Conservation (phyloP, 179 eudicot genomes). For the Pouteria campechiana region DNA sequence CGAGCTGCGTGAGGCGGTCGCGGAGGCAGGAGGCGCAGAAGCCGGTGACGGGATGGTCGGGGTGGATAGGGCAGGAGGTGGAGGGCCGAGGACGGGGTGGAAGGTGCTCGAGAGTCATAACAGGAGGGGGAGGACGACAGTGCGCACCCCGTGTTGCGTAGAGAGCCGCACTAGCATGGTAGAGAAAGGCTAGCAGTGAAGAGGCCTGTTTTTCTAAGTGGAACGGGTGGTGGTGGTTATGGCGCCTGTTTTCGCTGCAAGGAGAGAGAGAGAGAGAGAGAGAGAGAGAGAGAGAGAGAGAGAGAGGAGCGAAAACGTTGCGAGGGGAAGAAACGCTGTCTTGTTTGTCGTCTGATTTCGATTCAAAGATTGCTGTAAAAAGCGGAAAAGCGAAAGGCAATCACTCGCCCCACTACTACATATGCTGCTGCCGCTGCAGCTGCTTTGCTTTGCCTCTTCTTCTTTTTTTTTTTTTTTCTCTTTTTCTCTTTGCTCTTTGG, state of each 20-base stretch:
- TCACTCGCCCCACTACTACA: no score
- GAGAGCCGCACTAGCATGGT: background rate
- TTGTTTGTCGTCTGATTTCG: no score
- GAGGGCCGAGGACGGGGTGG: constrained; percentile 32
- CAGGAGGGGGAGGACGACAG: constrained; percentile 7
- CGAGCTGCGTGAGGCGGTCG: constrained; percentile 71
- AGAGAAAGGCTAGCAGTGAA: background rate
- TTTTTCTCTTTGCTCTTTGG: no score
- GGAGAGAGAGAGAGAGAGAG: background rate
- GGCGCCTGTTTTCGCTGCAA: background rate
- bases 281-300: background rate
- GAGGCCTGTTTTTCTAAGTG: background rate
- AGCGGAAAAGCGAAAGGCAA: no score
- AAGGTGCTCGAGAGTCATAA: constrained; percentile 32
- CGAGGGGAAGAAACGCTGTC: background rate
- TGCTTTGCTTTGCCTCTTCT: no score
- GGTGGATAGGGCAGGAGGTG: constrained; percentile 57
- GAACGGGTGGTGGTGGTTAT: background rate
- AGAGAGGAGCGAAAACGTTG: background rate
- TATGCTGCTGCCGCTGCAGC: no score
- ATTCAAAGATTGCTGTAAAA: no score
- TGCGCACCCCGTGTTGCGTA: constrained; percentile 3
- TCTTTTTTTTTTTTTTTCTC: no score
- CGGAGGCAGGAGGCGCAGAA: constrained; percentile 69
- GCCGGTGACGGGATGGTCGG: constrained; percentile 40